Percentiles rank a stretch among this genome's conserved stretches.
Evolutionary conservation across 225 moss, liverwort and hornwort genomes (phyloP).

Genomic region (Sphagnum contortum): DNA sequence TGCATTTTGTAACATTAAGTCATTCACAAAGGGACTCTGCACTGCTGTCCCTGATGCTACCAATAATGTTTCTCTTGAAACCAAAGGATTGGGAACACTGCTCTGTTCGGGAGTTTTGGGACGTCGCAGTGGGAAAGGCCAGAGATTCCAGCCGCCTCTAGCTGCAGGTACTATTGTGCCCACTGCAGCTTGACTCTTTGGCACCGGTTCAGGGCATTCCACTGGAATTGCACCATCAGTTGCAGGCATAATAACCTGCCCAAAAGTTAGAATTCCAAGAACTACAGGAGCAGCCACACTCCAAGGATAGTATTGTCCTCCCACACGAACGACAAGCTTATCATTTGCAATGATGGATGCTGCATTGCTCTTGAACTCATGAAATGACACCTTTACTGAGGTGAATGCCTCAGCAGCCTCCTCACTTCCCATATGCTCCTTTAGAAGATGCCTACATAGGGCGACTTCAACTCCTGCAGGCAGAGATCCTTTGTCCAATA

Average conservation of each 20-base stretch:
- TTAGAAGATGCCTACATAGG: constrained; percentile 35
- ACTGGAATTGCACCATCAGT: constrained; percentile 28
- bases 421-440: constrained; percentile 30
- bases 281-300: constrained; percentile 45
- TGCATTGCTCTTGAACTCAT: constrained; percentile 23
- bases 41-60: constrained; percentile 28
- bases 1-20: constrained; percentile 29
- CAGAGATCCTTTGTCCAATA: neutral
- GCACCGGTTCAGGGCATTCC: constrained; percentile 21
- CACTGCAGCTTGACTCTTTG: constrained; percentile 15
- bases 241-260: constrained; percentile 34
- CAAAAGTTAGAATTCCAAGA: constrained; percentile 52
- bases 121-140: constrained; percentile 28
- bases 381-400: constrained; percentile 20
- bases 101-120: constrained; percentile 28
- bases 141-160: constrained; percentile 45
- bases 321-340: constrained; percentile 38
- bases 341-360: constrained; percentile 22
- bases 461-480: constrained; percentile 37
- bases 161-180: constrained; percentile 13
- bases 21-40: constrained; percentile 18
- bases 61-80: constrained; percentile 25
- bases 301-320: constrained; percentile 47
- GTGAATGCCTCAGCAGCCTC: constrained; percentile 28
- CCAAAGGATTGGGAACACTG: constrained; percentile 4